These are phyloP conservation scores for Silene vulgaris DNA, from an alignment of 179 eudicot species.

Conservation along the genomic window DNA sequence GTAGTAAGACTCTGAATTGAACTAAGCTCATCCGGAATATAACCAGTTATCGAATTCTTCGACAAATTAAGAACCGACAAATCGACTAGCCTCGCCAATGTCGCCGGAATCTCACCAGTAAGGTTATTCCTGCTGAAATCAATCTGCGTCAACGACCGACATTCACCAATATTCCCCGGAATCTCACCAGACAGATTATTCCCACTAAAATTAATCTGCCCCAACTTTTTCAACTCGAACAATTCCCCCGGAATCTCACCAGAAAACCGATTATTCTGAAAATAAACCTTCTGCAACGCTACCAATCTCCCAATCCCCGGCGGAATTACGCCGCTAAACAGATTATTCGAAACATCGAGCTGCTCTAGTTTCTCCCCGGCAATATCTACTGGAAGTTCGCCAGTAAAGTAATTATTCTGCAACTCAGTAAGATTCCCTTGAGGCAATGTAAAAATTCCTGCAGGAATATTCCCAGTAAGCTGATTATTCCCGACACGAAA, in stretches of 20 bases:
- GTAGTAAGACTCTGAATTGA: constrained; percentile 41
- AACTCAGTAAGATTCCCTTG: constrained; percentile 42
- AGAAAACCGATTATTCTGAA: constrained; percentile 45
- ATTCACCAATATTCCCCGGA: constrained; percentile 38
- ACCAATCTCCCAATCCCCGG: constrained; percentile 37
- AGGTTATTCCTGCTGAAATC: constrained; percentile 64
- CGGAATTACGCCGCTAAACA: constrained; percentile 52
- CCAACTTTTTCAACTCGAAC: constrained; percentile 33
- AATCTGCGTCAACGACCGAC: constrained; percentile 36
- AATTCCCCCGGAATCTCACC: constrained; percentile 61
- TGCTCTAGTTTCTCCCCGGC: constrained; percentile 31
- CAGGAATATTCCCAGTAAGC: constrained; percentile 58
- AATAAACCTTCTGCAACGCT: constrained; percentile 30
- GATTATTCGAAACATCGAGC: constrained; percentile 50
- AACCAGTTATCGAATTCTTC: constrained; percentile 48
- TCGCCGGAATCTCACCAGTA: constrained; percentile 49
- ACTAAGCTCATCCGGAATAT: constrained; percentile 50
- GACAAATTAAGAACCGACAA: constrained; percentile 54
- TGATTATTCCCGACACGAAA: constrained; percentile 49
- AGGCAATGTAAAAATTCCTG: constrained; percentile 63
- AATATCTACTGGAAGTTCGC: constrained; percentile 53
- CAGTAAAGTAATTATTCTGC: constrained; percentile 53
- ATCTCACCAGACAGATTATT: constrained; percentile 55
- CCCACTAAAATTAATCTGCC: constrained; percentile 37
- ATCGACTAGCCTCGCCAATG: constrained; percentile 30